Conservation (phyloP, 1,139 yeast genomes). For the Nakaseomyces nivariensis region DNA sequence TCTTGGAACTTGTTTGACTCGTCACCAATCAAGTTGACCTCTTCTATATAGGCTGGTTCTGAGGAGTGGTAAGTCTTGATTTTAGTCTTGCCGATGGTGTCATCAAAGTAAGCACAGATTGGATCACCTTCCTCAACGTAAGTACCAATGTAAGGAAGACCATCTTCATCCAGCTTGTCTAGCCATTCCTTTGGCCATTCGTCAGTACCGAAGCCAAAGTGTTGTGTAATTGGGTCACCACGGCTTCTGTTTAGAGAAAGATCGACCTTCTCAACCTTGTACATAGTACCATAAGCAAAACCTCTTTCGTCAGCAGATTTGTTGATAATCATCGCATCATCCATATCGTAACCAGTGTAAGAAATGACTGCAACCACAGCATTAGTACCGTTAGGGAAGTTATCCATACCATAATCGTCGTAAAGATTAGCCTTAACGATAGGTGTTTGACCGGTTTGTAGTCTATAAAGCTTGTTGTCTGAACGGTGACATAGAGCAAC, state of each 20-base stretch:
- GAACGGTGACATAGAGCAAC: constrained; percentile 87
- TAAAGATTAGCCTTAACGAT: constrained; percentile 88
- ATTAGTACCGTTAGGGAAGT: constrained; percentile 96
- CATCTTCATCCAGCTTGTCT: constrained; percentile 81
- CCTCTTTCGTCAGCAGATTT: constrained; percentile 97
- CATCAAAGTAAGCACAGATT: constrained; percentile 85
- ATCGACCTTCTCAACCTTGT: constrained; percentile 88
- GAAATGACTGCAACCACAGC: constrained; percentile 99
- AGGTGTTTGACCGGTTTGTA: constrained; percentile 96
- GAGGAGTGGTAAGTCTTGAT: constrained; percentile 87
- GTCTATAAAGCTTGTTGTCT: constrained; percentile 85
- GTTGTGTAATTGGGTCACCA: constrained; percentile 93
- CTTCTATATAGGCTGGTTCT: constrained; percentile 93
- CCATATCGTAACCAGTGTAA: constrained; percentile 98
- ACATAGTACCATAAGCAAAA: constrained; percentile 93
- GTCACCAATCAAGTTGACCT: constrained; percentile 85
- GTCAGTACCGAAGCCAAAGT: constrained; percentile 89
- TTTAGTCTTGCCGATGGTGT: constrained; percentile 81
- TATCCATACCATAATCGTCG: constrained; percentile 96
- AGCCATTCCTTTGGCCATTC: constrained; percentile 90
- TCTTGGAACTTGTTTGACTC: constrained; percentile 63
- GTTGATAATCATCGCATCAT: constrained; percentile 97
- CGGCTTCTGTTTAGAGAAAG: constrained; percentile 67
- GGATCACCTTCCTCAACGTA: constrained; percentile 94
- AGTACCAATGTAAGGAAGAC: constrained; percentile 83